These are phyloP conservation scores for Saururus chinensis DNA, from an alignment of 164 flowering plant genomes.

Conservation along the genomic window DNA sequence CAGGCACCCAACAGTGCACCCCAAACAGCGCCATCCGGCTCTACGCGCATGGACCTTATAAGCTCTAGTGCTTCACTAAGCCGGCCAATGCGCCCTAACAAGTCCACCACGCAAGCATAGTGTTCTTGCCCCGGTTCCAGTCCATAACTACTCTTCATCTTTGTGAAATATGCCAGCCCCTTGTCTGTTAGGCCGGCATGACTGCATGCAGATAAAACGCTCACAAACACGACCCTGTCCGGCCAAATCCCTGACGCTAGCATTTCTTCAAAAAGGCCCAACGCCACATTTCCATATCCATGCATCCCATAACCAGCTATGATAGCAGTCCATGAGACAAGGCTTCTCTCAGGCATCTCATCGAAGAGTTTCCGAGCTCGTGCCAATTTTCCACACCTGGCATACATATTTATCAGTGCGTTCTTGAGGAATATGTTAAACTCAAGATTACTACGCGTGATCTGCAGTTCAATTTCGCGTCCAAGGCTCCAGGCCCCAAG, in stretches of 20 bases:
- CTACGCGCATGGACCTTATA: slow-evolving; percentile 43
- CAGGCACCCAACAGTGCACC: slow-evolving; percentile 87
- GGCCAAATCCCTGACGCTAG: slow-evolving; percentile 37
- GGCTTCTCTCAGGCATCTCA: slow-evolving; percentile 38
- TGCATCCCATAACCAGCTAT: slow-evolving; percentile 90
- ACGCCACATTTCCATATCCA: slow-evolving; percentile 61
- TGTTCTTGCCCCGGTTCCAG: slow-evolving; percentile 62
- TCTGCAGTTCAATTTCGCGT: slow-evolving; percentile 39
- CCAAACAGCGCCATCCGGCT: slow-evolving; percentile 91
- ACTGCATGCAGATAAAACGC: slow-evolving; percentile 75
- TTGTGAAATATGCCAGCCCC: slow-evolving; percentile 46
- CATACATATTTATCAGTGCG: slow-evolving; percentile 71
- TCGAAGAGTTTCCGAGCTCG: slow-evolving; percentile 53
- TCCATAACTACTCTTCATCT: slow-evolving; percentile 39
- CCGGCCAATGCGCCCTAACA: slow-evolving; percentile 78
- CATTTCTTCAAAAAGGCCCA: slow-evolving; percentile 66
- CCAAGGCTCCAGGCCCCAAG: slow-evolving; percentile 66
- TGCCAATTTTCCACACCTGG: slow-evolving; percentile 62
- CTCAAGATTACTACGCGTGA: slow-evolving; percentile 27
- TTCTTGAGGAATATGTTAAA: slow-evolving; percentile 45
- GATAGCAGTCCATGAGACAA: slow-evolving; percentile 80
- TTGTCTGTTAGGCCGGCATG: slow-evolving; percentile 72
- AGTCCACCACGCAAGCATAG: slow-evolving; percentile 79
- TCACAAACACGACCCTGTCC: slow-evolving; percentile 54
- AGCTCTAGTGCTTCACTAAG: slow-evolving; percentile 49